A percentile compares a stretch with the other conserved stretches of the same genome.
These are phyloP conservation scores for Plasmodium blacklocki DNA, from an alignment of 169 alveolate genomes.

Conservation along the genomic window DNA sequence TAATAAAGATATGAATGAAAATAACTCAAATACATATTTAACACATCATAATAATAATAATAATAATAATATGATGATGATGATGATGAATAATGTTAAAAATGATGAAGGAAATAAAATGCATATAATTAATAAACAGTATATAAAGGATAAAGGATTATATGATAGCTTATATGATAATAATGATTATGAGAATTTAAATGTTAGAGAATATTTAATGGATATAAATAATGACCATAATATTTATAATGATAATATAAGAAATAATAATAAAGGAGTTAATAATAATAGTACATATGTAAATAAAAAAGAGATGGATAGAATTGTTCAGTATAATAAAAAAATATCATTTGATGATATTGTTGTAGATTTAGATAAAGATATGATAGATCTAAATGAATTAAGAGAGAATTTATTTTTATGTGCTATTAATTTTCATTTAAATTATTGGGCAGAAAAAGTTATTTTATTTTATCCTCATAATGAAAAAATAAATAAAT, in stretches of 20 bases:
- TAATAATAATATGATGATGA: not conserved
- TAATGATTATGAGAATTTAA: not conserved
- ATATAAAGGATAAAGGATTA: not conserved
- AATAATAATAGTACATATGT: not conserved
- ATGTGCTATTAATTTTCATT: constrained; percentile 72
- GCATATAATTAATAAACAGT: not conserved
- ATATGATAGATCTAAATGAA: constrained; percentile 46
- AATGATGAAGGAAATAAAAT: not conserved
- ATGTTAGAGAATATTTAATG: constrained; percentile 13
- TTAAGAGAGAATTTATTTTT: constrained; percentile 44
- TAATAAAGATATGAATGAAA: not conserved
- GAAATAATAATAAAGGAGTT: not conserved
- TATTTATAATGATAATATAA: not conserved
- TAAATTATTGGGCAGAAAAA: constrained; percentile 73
- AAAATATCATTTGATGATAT: constrained; percentile 46
- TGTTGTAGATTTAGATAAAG: constrained; percentile 67
- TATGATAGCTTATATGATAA: not conserved
- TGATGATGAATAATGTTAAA: not conserved
- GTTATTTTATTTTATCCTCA: constrained; percentile 74
- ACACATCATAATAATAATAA: not conserved
- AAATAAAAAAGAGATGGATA: constrained; percentile 32
- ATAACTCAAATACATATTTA: not conserved
- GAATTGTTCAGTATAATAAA: constrained; percentile 51
- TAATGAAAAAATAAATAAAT: constrained; percentile 68
- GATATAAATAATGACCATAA: not conserved